Conservation (phyloP, 2,329 filamentous ascomycete genomes). For the Epichloe uncinata region DNA sequence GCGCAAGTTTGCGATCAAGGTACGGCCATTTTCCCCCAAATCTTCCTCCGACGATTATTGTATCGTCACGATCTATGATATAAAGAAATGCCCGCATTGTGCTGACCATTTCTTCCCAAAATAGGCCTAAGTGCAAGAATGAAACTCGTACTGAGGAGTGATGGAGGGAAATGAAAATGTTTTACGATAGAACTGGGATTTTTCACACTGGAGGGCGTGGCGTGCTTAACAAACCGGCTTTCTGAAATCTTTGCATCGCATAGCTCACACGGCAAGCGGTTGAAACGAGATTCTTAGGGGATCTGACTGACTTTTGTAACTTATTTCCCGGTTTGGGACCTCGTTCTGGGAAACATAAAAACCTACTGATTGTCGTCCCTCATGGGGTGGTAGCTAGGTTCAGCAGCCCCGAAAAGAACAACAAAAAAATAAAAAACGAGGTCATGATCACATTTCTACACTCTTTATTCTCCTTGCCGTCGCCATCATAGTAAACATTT, state of each 20-base stretch:
- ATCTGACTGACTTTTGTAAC: constrained; percentile 21
- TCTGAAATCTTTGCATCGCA: constrained; percentile 22
- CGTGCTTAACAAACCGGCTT: constrained; percentile 21
- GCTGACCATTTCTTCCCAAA: not conserved
- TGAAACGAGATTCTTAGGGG: constrained; percentile 11
- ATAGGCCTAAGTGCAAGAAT: constrained; percentile 7
- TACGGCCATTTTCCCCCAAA: constrained; percentile 24
- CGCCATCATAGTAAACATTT: not conserved
- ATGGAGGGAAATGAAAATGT: constrained; percentile 4
- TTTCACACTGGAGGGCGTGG: constrained; percentile 19
- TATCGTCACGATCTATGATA: no score
- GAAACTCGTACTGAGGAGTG: constrained; percentile 2
- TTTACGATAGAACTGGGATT: constrained; percentile 2
- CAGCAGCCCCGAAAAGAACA: constrained; percentile 19
- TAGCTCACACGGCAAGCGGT: constrained; percentile 19
- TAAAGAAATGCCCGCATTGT: not conserved
- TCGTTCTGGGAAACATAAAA: constrained; percentile 18
- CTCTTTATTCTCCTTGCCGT: no score
- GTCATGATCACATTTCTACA: constrained; percentile 20
- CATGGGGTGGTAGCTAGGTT: constrained; percentile 16
- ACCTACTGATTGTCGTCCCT: constrained; percentile 16
- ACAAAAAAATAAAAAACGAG: constrained; percentile 19
- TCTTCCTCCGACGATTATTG: not conserved
- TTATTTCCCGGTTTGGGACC: constrained; percentile 23
- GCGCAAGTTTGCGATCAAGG: constrained; percentile 99